phyloP scores from a whole-genome alignment of 805 yeast species.

The Lachancea kluyveri region DNA sequence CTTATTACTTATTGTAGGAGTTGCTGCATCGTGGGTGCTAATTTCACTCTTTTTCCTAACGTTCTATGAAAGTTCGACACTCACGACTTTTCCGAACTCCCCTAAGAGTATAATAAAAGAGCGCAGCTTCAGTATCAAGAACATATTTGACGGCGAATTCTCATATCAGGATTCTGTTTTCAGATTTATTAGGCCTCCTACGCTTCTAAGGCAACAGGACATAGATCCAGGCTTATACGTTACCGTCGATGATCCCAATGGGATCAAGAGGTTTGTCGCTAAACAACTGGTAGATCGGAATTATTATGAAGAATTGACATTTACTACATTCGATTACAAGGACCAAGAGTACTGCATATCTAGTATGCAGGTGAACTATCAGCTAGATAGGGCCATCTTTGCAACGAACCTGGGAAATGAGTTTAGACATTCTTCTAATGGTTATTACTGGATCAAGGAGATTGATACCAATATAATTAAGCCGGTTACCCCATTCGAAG shows the following conservation, averaged over 20 bases:
- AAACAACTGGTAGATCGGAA: conserved; percentile 28
- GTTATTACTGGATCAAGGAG: conserved; percentile 58
- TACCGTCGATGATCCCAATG: conserved; percentile 12
- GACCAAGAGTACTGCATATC: conserved; percentile 37
- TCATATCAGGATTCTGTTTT: conserved; percentile 17
- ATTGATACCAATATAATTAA: conserved; percentile 31
- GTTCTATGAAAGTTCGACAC: too few species aligned
- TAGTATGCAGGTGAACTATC: conserved; percentile 38
- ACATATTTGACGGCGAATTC: conserved; percentile 24
- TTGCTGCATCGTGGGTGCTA: background rate
- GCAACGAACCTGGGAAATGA: conserved; percentile 42
- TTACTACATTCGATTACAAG: conserved; percentile 35
- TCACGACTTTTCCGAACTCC: conserved; percentile 4
- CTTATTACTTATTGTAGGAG: background rate
- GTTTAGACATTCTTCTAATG: conserved; percentile 67
- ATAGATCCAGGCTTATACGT: conserved; percentile 42
- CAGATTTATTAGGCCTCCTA: conserved; percentile 24
- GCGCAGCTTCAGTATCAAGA: conserved; percentile 16
- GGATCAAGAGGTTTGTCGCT: conserved; percentile 17
- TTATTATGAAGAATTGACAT: conserved; percentile 19
- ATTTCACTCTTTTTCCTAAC: background rate
- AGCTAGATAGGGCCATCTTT: conserved; percentile 46
- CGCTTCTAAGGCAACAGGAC: conserved; percentile 15
- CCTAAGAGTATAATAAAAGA: background rate
- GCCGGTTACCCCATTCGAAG: conserved; percentile 25